phyloP scores from a whole-genome alignment of 352 stramenopile species.

The Globisporangium nunn region DNA sequence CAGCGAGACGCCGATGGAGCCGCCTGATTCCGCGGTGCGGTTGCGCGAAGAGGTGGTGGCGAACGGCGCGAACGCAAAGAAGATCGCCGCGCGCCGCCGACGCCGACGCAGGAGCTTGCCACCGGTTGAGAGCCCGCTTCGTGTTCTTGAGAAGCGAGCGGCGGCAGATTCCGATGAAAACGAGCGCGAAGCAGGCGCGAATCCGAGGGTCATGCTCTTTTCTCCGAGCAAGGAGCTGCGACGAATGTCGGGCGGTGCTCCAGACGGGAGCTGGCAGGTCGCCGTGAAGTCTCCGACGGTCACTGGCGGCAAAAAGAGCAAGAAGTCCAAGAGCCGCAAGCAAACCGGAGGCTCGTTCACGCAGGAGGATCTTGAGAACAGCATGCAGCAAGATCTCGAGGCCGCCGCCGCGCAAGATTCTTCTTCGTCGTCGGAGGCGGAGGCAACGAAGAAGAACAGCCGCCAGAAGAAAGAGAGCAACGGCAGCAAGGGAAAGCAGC shows the following conservation, averaged over 20 bases:
- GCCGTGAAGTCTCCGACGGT: constrained; percentile 50
- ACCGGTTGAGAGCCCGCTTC: constrained; percentile 32
- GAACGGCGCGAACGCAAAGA: constrained; percentile 19
- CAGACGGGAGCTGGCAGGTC: constrained; percentile 36
- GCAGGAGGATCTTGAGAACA: constrained; percentile 53
- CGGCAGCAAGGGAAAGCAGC: constrained; percentile 9
- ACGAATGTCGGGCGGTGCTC: constrained; percentile 13
- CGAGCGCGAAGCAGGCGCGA: constrained; percentile 13
- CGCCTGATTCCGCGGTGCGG: constrained; percentile 13
- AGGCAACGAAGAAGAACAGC: constrained; percentile 11
- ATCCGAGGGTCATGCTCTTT: constrained; percentile 27
- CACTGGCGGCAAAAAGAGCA: constrained; percentile 11
- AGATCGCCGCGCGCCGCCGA: constrained; percentile 11
- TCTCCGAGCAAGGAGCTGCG: constrained; percentile 35
- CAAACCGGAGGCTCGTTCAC: constrained; percentile 17
- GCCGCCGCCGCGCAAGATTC: constrained; percentile 18
- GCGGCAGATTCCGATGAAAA: constrained; percentile 15
- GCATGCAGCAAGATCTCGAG: constrained; percentile 57
- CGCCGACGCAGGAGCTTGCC: constrained; percentile 42
- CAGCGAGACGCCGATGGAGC: constrained; percentile 23
- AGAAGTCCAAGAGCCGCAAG: constrained; percentile 15
- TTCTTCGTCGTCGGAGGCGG: constrained; percentile 10
- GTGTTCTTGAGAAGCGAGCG: constrained; percentile 25
- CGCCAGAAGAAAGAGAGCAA: constrained; percentile 11
- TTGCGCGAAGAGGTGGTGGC: constrained; percentile 20